These are phyloP conservation scores for Albizia julibrissin DNA, from an alignment of 306 rosid genomes.

Conservation along the genomic window DNA sequence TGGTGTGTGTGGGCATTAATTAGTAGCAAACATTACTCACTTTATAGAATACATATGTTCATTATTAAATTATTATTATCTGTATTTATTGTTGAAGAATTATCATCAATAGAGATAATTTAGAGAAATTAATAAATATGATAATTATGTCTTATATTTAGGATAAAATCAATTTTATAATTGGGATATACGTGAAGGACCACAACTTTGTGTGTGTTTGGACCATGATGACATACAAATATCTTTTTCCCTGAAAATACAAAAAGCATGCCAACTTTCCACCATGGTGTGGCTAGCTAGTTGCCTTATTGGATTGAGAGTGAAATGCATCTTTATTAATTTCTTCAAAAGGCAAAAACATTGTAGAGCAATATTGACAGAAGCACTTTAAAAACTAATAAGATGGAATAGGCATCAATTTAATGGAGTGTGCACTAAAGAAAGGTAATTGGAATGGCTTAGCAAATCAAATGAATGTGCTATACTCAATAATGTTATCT, in stretches of 20 bases:
- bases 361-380: not conserved
- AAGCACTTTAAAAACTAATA: not conserved
- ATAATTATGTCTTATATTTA: too few species aligned
- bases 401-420: not conserved
- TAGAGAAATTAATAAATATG: too few species aligned
- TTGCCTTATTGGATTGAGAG: not conserved
- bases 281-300: not conserved
- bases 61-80: too few species aligned
- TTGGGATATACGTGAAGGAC: too few species aligned
- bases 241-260: not conserved
- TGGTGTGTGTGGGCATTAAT: too few species aligned
- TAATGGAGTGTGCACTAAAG: constrained; percentile 35
- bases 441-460: constrained; percentile 6
- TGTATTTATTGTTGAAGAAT: too few species aligned
- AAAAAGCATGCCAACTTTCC: not conserved
- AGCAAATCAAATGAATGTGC: constrained; percentile 17
- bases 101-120: too few species aligned
- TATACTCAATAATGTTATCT: not conserved
- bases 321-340: not conserved
- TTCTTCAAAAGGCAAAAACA: not conserved
- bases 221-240: not conserved
- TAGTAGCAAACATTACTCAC: too few species aligned
- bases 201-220: too few species aligned
- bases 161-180: too few species aligned
- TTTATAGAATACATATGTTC: too few species aligned